Evolutionary conservation across 2,329 filamentous ascomycete species (phyloP), one percentile per base, ranked within the genome.

Genomic region (Talaromyces sp.): DNA sequence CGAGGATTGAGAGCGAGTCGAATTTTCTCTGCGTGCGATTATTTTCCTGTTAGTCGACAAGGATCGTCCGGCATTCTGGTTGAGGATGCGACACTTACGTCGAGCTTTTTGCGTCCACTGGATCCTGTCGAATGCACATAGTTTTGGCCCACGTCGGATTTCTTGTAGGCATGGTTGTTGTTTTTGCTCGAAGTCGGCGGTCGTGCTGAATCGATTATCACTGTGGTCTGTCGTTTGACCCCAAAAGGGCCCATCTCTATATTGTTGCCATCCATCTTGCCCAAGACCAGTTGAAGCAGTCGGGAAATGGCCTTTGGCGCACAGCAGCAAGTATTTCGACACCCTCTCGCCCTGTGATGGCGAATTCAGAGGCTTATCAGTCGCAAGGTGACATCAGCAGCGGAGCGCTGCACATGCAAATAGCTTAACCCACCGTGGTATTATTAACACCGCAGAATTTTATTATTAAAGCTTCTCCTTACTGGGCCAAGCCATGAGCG

Each of bases 1-100:
- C 74, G 10, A 76, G 64, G 0, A 72, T 73, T 3, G 75, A 73
- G 58, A 77, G 66, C 50, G 75, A 73, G 6, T 68, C 67, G 57
- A 73, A 73, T 56, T 71, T 67, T 60, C 63, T 62, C 66, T 62
- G 18, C 18, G 12, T 5, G 14, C 27, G 5, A n/a, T 47, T 10
- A 27, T 28, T 30, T 52, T 16, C 44, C n/a, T 10, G 44, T 47
- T 47, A 40, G 36, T 40, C 51, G 50, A 27, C 18, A 16, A 27
- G n/a, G 31, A 33, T 7, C 14, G 54, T 23, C 27, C 6, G 12
- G 16, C 14, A 27, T 10, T 56, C 4, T 42, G 34, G 12, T 28
- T 56, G n/a, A 12, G 3, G 8, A n/a, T 36, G 52, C 34, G 28
- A 67, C 27, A 66, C 67, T 44, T 12, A 68, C 3, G 65, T 72